Percentiles rank a stretch among this genome's conserved stretches.
Evolutionary conservation across 1,284 basidiomycete genomes (phyloP).

Genomic region (Macrocybe sp.): DNA sequence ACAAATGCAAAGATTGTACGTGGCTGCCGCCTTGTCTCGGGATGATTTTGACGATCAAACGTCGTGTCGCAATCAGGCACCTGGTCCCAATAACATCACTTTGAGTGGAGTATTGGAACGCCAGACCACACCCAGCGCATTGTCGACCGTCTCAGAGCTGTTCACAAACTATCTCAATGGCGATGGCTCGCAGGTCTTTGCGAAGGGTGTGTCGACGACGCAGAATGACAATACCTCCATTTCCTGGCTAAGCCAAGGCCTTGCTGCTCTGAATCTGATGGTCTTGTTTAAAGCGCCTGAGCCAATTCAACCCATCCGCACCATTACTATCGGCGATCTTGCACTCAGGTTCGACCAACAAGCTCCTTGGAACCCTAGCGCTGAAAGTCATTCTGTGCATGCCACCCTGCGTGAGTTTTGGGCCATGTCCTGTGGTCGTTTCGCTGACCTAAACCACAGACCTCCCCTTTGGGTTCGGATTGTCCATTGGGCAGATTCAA

Average conservation of each 20-base stretch:
- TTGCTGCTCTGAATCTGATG: slow-evolving; percentile 49
- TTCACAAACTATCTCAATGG: slow-evolving; percentile 77
- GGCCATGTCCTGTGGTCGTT: not conserved
- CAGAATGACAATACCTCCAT: slow-evolving; percentile 52
- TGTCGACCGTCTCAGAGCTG: slow-evolving; percentile 54
- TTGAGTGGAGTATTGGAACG: slow-evolving; percentile 57
- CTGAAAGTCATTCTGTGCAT: slow-evolving; percentile 54
- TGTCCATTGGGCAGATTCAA: slow-evolving; percentile 61
- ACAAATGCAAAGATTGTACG: slow-evolving; percentile 46
- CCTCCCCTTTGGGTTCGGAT: slow-evolving; percentile 73
- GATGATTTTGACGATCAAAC: not conserved
- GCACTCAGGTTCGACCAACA: slow-evolving; percentile 52
- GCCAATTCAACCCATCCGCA: slow-evolving; percentile 63
- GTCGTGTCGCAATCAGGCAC: slow-evolving; percentile 28
- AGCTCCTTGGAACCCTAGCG: slow-evolving; percentile 56
- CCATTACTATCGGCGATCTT: slow-evolving; percentile 62
- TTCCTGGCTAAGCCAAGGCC: slow-evolving; percentile 65
- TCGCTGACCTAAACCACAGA: slow-evolving; percentile 26
- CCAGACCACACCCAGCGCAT: slow-evolving; percentile 44
- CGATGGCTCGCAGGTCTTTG: slow-evolving; percentile 53
- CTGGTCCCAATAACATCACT: slow-evolving; percentile 57
- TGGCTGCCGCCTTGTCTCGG: slow-evolving; percentile 2
- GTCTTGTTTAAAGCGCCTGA: slow-evolving; percentile 58
- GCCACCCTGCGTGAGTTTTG: slow-evolving; percentile 47
- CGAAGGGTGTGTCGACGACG: slow-evolving; percentile 53